Conservation (phyloP, 345 rosid genomes). For the Arabidopsis arenosa region DNA sequence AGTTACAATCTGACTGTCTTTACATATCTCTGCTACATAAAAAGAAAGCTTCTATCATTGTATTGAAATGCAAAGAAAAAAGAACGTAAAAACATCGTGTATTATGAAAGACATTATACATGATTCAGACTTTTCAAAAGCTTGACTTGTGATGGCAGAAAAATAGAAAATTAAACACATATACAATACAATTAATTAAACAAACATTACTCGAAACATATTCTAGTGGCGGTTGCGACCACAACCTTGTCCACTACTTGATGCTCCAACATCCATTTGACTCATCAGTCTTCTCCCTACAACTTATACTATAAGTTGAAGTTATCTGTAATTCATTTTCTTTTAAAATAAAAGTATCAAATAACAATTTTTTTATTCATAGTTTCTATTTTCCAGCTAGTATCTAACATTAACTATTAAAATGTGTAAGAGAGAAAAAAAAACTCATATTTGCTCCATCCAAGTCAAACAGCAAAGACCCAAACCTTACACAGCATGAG, state of each 20-base stretch:
- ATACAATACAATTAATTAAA: not conserved
- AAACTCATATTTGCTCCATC: not conserved
- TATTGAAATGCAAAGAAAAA: not conserved
- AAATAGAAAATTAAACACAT: not conserved
- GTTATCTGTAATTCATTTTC: not conserved
- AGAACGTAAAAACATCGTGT: not conserved
- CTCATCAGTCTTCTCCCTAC: constrained; percentile 6
- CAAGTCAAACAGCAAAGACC: not conserved
- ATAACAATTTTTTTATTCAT: no score
- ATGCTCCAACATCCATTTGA: not conserved
- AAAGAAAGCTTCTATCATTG: no score
- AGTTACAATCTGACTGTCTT: not conserved
- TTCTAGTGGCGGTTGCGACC: not conserved
- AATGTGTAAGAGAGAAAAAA: no score
- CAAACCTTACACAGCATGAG: not conserved
- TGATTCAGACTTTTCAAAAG: not conserved
- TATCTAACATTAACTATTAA: not conserved
- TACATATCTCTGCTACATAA: not conserved
- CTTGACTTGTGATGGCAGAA: not conserved
- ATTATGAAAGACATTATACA: not conserved
- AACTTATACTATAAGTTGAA: not conserved
- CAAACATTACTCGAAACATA: not conserved
- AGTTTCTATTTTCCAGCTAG: not conserved
- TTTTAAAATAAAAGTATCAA: not conserved
- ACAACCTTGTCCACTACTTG: constrained; percentile 10